Evolutionary conservation across 2,329 filamentous ascomycete species (phyloP).

Genomic region (Stachybotrys chlorohalonatus): DNA sequence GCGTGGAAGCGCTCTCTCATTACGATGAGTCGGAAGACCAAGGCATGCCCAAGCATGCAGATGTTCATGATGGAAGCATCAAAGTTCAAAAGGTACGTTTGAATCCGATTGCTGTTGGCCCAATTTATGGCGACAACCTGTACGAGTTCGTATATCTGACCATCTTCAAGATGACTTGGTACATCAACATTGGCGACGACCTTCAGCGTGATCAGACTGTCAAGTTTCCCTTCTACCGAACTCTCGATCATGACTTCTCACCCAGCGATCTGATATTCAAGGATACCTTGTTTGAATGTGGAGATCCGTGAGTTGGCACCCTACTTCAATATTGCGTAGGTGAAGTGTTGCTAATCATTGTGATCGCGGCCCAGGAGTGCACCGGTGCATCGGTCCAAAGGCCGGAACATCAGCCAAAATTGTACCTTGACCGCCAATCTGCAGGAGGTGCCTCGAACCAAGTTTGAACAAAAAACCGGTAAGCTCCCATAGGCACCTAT

Average conservation of each 20-base stretch:
- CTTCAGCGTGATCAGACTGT: conserved; percentile 5
- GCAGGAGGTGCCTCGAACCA: not conserved
- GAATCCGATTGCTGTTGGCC: not conserved
- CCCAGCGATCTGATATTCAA: not conserved
- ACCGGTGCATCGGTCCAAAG: not conserved
- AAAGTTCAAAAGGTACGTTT: not conserved
- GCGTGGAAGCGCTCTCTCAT: not conserved
- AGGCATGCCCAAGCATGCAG: not conserved
- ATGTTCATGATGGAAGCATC: not conserved
- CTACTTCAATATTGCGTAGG: not conserved
- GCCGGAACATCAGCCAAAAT: not conserved
- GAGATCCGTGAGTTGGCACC: not conserved
- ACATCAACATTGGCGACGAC: conserved; percentile 8
- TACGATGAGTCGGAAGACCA: conserved; percentile 1
- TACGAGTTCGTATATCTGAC: not conserved
- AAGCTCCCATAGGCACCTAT: not conserved
- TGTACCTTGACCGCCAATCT: not conserved
- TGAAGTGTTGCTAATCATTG: not conserved
- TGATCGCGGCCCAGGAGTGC: not conserved
- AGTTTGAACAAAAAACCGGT: not conserved
- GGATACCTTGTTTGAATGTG: not conserved
- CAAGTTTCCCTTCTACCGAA: conserved; percentile 1
- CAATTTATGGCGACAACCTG: not conserved
- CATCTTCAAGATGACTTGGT: conserved; percentile 7
- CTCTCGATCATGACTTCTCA: not conserved